Base-by-base conservation (phyloP, 2,329 filamentous ascomycete genomes). In the Cladophialophora carrionii region DNA sequence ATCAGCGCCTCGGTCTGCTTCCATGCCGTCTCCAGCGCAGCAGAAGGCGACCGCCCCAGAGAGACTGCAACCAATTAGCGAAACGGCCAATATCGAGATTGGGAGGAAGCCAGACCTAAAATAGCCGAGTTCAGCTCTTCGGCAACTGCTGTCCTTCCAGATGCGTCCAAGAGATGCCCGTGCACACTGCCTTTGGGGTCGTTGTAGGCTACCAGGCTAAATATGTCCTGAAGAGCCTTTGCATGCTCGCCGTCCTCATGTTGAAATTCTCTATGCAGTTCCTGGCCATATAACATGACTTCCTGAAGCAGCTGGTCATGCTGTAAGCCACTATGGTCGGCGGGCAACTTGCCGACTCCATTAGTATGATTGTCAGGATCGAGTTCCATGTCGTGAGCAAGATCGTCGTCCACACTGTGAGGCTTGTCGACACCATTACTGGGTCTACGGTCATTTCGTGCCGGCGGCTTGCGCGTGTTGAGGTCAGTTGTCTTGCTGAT, bases 71-170 rank as follows among this genome's bases (percentile, higher is more conserved):
- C 41, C 20, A 22, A 24, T 74, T 71, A 52, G 73, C 24, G 48
- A 64, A 49, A 14, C 14, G 17, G 22, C 5, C 12, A 41, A 26
- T 9, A 26, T 20, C 8, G 26, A 60, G 31, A 2, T 51, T 10
- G 3, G 9, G 57, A 12, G 26, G 14, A 8, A 54, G 20, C 83
- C 88, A 80, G 81, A 96, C 92, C 87, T 66, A 99, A 78, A 72
- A 99, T 96, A 54, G 92, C 93, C 66, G 91, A 91, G 77, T 98
- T 98, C 63, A 99, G 82, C 76, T 96, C 93, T 79, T 99, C 95
- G 8, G 93, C 93, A 48, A 98, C 91, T 20, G 87, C 83, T 20
- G 88, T 86, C 51, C 95, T 83, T 1, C 91, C 92, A 59, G 85
- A 86, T 46, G 85, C 83, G 72, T 96, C 91, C 63, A 99, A 81